phyloP scores from a whole-genome alignment of 371 early-diverging fungal species.

The Rhizopus delemar region DNA sequence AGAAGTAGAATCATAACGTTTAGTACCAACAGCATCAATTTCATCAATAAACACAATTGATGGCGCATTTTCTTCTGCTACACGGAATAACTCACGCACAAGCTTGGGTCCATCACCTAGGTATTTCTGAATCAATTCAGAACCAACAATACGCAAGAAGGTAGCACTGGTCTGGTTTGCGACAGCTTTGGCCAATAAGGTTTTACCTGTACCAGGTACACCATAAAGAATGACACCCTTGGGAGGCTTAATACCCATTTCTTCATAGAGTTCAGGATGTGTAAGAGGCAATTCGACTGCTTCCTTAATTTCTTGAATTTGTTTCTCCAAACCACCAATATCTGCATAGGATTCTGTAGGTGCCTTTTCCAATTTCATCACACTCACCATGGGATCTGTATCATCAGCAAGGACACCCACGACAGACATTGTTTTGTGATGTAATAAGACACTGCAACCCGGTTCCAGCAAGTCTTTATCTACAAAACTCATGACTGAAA shows the following conservation, averaged over 20 bases:
- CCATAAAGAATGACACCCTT: constrained; percentile 99
- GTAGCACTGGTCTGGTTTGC: constrained; percentile 99
- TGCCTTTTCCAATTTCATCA: constrained; percentile 99
- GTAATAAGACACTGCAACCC: constrained; percentile 96
- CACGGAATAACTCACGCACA: constrained; percentile 98
- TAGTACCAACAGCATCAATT: constrained; percentile 99
- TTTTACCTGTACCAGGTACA: constrained; percentile 99
- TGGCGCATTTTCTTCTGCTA: constrained; percentile 99
- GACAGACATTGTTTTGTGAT: constrained; percentile 95
- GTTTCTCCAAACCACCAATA: constrained; percentile 98
- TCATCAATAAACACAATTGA: constrained; percentile 99
- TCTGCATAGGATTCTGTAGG: constrained; percentile 99
- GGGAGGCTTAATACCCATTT: constrained; percentile 99
- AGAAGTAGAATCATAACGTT: constrained; percentile 96
- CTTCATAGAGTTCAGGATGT: constrained; percentile 99
- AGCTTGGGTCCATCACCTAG: constrained; percentile 99
- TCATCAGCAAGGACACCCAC: constrained; percentile 98
- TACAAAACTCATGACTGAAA: constrained; percentile 97
- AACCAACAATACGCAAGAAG: constrained; percentile 99
- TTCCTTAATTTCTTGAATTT: constrained; percentile 99
- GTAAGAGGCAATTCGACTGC: constrained; percentile 99
- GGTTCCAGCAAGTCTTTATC: constrained; percentile 99
- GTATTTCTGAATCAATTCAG: constrained; percentile 99
- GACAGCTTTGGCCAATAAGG: constrained; percentile 99
- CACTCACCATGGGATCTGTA: constrained; percentile 98